A percentile compares a stretch with the other conserved stretches of the same genome.
phyloP scores from a whole-genome alignment of 2,329 filamentous ascomycete species.

The Aspergillus ibericus region DNA sequence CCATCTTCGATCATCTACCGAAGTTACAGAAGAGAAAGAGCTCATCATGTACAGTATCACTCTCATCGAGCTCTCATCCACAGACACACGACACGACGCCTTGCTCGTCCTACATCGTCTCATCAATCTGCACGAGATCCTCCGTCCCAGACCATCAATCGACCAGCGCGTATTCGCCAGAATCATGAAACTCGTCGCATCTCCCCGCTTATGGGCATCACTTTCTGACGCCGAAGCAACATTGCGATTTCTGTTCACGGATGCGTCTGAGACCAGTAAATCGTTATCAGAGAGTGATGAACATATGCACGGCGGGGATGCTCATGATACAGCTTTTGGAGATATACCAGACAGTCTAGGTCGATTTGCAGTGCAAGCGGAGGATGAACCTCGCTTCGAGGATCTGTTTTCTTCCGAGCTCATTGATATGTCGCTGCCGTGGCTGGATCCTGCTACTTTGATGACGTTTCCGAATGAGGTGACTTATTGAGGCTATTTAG shows the following conservation, averaged over 20 bases:
- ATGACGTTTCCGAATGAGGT: background rate
- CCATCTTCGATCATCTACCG: background rate
- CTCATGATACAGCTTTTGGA: background rate
- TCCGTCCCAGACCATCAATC: background rate
- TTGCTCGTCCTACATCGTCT: background rate
- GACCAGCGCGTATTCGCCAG: background rate
- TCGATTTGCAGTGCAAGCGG: background rate
- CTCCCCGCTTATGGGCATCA: background rate
- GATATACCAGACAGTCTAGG: background rate
- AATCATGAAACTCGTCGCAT: background rate
- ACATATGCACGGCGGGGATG: background rate
- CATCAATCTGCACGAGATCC: background rate
- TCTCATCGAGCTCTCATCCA: background rate
- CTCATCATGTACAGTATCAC: background rate
- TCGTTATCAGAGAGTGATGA: background rate
- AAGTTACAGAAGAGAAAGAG: background rate
- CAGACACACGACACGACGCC: conserved; percentile 1
- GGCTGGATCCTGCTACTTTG: background rate
- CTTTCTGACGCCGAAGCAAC: background rate
- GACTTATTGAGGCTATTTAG: background rate
- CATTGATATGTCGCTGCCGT: background rate
- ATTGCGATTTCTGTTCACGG: background rate
- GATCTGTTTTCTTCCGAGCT: background rate
- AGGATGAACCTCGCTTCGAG: background rate
- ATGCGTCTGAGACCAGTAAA: background rate